Base-by-base conservation (phyloP, 2,329 filamentous ascomycete genomes). In the Balansia obtecta region DNA sequence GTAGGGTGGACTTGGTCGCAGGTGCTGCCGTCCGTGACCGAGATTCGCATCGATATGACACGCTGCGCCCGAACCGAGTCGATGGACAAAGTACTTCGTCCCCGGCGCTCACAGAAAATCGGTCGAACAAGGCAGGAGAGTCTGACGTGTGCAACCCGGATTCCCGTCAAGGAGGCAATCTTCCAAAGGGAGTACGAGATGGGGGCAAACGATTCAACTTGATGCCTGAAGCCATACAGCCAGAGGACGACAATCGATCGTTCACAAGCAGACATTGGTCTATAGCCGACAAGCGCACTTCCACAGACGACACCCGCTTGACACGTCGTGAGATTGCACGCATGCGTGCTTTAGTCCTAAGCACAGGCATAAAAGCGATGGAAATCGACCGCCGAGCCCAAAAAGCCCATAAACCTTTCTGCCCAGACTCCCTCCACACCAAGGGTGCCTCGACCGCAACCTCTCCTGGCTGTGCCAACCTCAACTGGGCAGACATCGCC, bases 351-450 rank as follows among this genome's bases (percentile, higher is more conserved):
- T 73, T 94, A 9, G 78, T 95, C 40, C 72, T 95, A 20, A 86
- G 83, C 55, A 88, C 88, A 0, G 90, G 89, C n/a, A 83, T 96
- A 61, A 95, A 94, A 68, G 90, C 91, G 0, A 82, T 82, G 60
- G 87, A 93, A 61, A 86, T 96, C 50, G 74, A 75, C 30, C 77
- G 82, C 4, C 79, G 84, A 45, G 82, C 85, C 4, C 68, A 82
- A 43, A 71, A 73, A 37, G 62, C 65, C 10, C 67, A 66, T 46
- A 62, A 66, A 16, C 63, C 72, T 0, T 65, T 68, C 30, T 49
- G 51, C 49, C 52, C 56, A 1, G 56, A 57, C 6, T 53, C 51
- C 43, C 49, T 57, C 9, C 46, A 53, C 20, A 45, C 44, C 15
- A 48, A 53, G 3, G 55, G 62, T 0, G 63, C 64, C 13, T 53